A percentile compares a stretch with the other conserved stretches of the same genome.
These are phyloP conservation scores for Saccharomycopsis javanensis DNA, from an alignment of 805 yeast genomes.

Conservation along the genomic window DNA sequence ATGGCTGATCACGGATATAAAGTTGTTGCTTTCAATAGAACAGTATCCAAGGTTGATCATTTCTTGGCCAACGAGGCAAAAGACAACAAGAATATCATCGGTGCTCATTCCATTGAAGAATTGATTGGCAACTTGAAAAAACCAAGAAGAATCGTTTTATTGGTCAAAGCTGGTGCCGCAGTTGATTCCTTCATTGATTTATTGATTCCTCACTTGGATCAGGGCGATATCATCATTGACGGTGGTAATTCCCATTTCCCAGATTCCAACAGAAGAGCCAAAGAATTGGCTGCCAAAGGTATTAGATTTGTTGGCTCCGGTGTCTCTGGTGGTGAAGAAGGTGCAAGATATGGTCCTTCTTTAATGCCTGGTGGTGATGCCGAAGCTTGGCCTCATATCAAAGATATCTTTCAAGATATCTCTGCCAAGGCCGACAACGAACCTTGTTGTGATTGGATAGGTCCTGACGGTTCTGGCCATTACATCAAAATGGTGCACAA, in stretches of 20 bases:
- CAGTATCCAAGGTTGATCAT: conserved; percentile 89
- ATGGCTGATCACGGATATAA: conserved; percentile 95
- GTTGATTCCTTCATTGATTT: conserved; percentile 87
- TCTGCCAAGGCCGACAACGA: conserved; percentile 96
- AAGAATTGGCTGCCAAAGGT: conserved; percentile 78
- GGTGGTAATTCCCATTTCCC: conserved; percentile 99
- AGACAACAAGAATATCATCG: conserved; percentile 82
- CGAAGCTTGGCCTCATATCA: conserved; percentile 98
- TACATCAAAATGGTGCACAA: conserved; percentile 99
- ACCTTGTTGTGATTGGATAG: conserved; percentile 99
- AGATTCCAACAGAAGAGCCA: conserved; percentile 94
- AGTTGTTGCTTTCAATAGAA: conserved; percentile 98
- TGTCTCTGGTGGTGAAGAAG: conserved; percentile 99
- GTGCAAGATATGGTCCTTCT: conserved; percentile 99
- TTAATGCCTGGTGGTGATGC: conserved; percentile 98
- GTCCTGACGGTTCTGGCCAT: conserved; percentile 98
- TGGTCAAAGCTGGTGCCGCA: conserved; percentile 95
- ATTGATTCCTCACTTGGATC: conserved; percentile 82
- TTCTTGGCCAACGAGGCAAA: conserved; percentile 92
- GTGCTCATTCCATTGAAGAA: conserved; percentile 89
- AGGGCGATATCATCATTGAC: conserved; percentile 96
- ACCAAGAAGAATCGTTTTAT: conserved; percentile 90
- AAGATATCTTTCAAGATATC: conserved; percentile 91
- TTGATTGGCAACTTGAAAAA: conserved; percentile 81
- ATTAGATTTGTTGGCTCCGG: conserved; percentile 95